Conservation (phyloP, 106 monocot species). For the Platanthera zijinensis region DNA sequence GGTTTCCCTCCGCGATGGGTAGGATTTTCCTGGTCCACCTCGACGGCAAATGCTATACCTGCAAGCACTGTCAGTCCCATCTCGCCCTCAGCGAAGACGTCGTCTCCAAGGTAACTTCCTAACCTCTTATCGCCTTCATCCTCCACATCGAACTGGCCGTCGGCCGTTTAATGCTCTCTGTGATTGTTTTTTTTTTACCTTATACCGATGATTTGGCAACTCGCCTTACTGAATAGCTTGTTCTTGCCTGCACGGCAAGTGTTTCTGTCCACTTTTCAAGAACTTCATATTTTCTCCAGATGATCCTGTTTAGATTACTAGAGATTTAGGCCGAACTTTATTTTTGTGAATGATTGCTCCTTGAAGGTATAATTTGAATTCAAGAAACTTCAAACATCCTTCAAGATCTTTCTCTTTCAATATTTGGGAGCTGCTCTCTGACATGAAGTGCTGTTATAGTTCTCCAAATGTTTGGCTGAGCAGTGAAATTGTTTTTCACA, state of each 20-base stretch:
- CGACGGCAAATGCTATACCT: constrained; percentile 63
- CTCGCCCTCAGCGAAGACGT: constrained; percentile 32
- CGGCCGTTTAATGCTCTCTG: background rate
- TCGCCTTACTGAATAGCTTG: background rate
- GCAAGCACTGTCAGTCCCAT: constrained; percentile 54
- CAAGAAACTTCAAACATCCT: background rate
- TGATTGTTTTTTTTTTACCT: background rate
- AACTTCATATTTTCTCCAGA: background rate
- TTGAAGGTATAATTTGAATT: background rate
- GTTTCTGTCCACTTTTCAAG: background rate
- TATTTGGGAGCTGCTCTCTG: background rate
- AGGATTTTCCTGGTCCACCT: constrained; percentile 39
- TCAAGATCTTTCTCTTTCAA: background rate
- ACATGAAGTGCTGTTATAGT: background rate
- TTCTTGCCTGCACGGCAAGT: background rate
- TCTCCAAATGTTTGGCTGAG: background rate
- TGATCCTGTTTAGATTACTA: background rate
- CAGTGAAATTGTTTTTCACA: background rate
- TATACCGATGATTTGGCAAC: background rate
- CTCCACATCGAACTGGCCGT: background rate
- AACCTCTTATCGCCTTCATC: background rate
- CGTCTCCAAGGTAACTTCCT: constrained; percentile 43
- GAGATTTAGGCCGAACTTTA: background rate
- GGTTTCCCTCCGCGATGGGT: constrained; percentile 34
- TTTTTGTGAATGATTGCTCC: background rate